phyloP scores from a whole-genome alignment of 805 yeast genomes.

The Cyberlindnera bimundalis region DNA sequence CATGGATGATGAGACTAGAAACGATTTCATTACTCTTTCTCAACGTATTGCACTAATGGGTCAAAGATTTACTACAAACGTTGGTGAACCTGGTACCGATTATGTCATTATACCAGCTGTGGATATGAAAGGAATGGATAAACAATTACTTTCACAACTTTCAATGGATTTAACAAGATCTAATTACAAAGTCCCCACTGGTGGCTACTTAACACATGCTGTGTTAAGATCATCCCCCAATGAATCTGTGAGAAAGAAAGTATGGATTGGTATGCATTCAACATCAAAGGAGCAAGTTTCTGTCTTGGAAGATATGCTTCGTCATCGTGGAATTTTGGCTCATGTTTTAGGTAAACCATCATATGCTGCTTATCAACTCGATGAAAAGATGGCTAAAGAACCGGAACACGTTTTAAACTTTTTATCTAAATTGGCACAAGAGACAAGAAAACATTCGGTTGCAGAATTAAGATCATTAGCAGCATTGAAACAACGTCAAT shows the following conservation, averaged over 20 bases:
- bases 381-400: constrained; percentile 84
- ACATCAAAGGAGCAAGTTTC: constrained; percentile 61
- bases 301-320: constrained; percentile 55
- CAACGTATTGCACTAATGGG: constrained; percentile 80
- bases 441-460: constrained; percentile 50
- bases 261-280: constrained; percentile 75
- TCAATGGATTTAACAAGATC: constrained; percentile 36
- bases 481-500: constrained; percentile 33
- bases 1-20: constrained; percentile 60
- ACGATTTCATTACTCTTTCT: constrained; percentile 71
- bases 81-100: constrained; percentile 19
- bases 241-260: constrained; percentile 53
- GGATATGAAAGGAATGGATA: constrained; percentile 22
- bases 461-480: constrained; percentile 54
- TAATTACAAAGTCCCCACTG: constrained; percentile 50
- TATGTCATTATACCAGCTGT: constrained; percentile 21
- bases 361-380: constrained; percentile 76
- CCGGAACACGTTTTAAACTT: constrained; percentile 77
- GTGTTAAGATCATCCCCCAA: constrained; percentile 57
- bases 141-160: constrained; percentile 28
- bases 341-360: constrained; percentile 64
- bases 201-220: constrained; percentile 62
- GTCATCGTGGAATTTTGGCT: constrained; percentile 68
- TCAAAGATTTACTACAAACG: constrained; percentile 54
- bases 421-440: constrained; percentile 52